Base-by-base conservation (phyloP, 75 land plant genomes). In the Pseudotsuga menziesii region DNA sequence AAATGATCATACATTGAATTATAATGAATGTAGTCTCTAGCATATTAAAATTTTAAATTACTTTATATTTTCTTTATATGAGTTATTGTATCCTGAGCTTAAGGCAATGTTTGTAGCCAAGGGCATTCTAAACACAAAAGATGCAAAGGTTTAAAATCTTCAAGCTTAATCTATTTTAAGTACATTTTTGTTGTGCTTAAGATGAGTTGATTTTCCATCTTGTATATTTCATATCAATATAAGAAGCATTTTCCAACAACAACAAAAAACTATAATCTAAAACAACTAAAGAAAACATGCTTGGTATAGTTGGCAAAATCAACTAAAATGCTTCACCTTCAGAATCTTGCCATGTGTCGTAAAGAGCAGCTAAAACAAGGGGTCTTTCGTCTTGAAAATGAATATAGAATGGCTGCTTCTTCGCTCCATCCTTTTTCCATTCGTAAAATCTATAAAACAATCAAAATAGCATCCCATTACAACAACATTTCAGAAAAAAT, bases 361-460 rank as follows among this genome's bases (percentile, higher is more conserved):
- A 96, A 4, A 96, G 86, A 74, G 92, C 96, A 77, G 98, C 98
- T 87, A 96, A 88, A 15, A 91, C 92, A 82, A 96, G 92, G 63
- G 97, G 92, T 20, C 83, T 81, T 1, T 85, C 84, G 87, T 91
- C 92, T 64, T 90, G 82, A 44, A 93, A 85, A 82, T 94, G 91
- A 58, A 94, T 84, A 80, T 96, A 93, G 79, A 87, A 93, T 17
- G 97, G 98, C 80, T 96, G 97, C 86, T 91, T 91, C 80, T 86
- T 89, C 64, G 88, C 75, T 8, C 94, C 94, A 83, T 93, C 97
- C 59, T 96, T 96, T 81, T 94, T 93, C 98, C 98, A 93, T 61
- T 93, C 98, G 79, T 95, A 95, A 74, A 95, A 95, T 52, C 98
- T 93, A 84, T 20, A 27, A 78, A 25, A 80, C 9, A 55, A 70